phyloP scores from a whole-genome alignment of 306 rosid species.

The Vigna radiata region DNA sequence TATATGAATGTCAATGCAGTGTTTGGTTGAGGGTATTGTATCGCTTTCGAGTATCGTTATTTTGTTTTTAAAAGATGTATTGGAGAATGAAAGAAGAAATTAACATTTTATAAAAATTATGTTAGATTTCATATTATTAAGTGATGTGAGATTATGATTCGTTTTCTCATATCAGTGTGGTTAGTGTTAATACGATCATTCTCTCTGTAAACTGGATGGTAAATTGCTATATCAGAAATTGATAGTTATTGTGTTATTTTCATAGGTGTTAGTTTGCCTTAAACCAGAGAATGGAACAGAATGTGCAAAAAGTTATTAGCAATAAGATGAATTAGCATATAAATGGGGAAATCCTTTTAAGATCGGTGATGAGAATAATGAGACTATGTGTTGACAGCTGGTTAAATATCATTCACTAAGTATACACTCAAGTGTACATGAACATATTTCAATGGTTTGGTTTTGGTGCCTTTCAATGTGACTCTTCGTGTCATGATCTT shows the following conservation, averaged over 20 bases:
- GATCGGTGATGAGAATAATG: not conserved
- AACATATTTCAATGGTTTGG: not conserved
- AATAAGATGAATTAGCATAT: not conserved
- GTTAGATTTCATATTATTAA: too few species aligned
- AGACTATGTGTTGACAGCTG: not conserved
- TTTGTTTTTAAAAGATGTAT: too few species aligned
- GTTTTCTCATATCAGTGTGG: not conserved
- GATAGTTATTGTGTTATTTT: not conserved
- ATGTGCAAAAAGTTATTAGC: not conserved
- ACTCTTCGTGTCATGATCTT: not conserved
- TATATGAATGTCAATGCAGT: not conserved
- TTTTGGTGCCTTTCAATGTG: not conserved
- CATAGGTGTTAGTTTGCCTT: not conserved
- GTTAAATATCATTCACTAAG: not conserved
- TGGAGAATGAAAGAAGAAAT: too few species aligned
- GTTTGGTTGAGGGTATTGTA: not conserved
- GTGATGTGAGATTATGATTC: too few species aligned
- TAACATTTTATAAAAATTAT: too few species aligned
- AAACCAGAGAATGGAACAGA: not conserved
- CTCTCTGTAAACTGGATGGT: not conserved
- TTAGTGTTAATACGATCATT: not conserved
- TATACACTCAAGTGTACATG: not conserved
- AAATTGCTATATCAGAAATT: not conserved
- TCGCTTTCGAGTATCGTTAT: too few species aligned
- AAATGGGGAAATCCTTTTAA: not conserved